Conservation (phyloP, 768 basidiomycete species). For the Trametes gibbosa region DNA sequence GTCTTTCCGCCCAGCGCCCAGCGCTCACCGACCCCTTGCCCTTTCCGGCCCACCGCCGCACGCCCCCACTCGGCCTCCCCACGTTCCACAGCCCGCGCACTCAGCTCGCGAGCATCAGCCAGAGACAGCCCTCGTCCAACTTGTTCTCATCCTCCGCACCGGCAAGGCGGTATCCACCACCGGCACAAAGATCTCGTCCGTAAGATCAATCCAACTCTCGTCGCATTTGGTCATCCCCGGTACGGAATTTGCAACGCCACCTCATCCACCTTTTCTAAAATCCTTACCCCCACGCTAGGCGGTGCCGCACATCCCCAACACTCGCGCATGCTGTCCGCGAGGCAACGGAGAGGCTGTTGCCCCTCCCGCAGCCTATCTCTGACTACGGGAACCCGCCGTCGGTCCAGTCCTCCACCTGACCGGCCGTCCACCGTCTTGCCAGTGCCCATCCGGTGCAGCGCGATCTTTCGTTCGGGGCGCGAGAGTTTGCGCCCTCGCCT, state of each 20-base stretch:
- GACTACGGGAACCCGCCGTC: neutral
- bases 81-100: neutral
- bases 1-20: slow-evolving; percentile 5
- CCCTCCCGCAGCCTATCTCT: neutral
- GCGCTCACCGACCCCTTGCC: neutral
- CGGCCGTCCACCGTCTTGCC: too few relatives aligned
- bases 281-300: neutral
- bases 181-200: too few relatives aligned
- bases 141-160: too few relatives aligned
- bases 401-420: neutral
- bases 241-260: neutral
- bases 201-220: too few relatives aligned
- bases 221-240: neutral
- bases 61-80: too few relatives aligned
- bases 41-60: slow-evolving; percentile 7
- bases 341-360: slow-evolving; percentile 1
- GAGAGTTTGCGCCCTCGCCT: too few relatives aligned
- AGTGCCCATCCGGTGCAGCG: too few relatives aligned
- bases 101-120: too few relatives aligned
- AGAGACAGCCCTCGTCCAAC: too few relatives aligned
- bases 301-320: neutral
- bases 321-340: neutral
- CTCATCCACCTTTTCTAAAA: neutral
- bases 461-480: too few relatives aligned
- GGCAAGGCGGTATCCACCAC: neutral